Percentiles rank a stretch among this genome's conserved stretches.
phyloP scores from a whole-genome alignment of 441 rosid genomes.

The Euphorbia corollata region DNA sequence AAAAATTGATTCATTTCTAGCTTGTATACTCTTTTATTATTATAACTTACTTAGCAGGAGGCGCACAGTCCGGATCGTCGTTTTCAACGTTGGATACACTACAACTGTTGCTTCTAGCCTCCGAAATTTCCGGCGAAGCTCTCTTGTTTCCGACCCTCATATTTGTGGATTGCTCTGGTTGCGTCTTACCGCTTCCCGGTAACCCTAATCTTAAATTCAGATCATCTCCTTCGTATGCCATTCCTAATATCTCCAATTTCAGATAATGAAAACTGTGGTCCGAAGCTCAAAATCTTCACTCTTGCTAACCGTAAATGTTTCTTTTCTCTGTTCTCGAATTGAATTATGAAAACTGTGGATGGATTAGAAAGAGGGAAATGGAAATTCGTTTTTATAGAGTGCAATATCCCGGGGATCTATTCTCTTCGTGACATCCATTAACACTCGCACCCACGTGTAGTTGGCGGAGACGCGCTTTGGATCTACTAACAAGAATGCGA shows the following conservation, averaged over 20 bases:
- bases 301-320: neutral
- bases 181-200: constrained; percentile 48
- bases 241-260: constrained; percentile 1
- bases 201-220: constrained; percentile 56
- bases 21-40: neutral
- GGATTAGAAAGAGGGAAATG: constrained; percentile 25
- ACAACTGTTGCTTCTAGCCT: constrained; percentile 18
- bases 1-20: too few relatives aligned
- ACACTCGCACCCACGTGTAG: too few relatives aligned
- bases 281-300: neutral
- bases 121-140: constrained; percentile 27
- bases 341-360: neutral
- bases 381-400: constrained; percentile 33
- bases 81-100: constrained; percentile 21
- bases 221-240: constrained; percentile 31
- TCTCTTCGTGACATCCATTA: constrained; percentile 12
- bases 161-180: constrained; percentile 19
- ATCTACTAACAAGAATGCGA: too few relatives aligned
- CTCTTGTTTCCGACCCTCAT: constrained; percentile 46
- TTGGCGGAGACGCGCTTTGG: too few relatives aligned
- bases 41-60: constrained; percentile 29
- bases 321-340: neutral
- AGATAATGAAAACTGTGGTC: neutral
- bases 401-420: constrained; percentile 20
- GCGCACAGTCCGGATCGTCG: constrained; percentile 19